Evolutionary conservation across 148 eudicot genomes (phyloP).

Genomic region (Suaeda aralocaspica): DNA sequence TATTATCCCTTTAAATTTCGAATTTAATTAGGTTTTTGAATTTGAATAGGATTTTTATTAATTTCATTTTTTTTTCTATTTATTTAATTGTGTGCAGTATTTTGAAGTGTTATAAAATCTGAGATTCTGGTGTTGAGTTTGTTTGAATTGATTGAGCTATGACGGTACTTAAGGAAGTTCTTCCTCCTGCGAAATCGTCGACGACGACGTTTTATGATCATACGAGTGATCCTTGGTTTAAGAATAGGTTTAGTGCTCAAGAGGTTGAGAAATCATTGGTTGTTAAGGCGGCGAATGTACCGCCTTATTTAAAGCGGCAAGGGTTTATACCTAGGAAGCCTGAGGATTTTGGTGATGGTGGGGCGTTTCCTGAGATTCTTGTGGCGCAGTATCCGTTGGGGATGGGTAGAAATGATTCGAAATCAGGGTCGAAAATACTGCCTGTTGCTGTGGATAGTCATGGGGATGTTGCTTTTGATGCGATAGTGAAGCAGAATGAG

Average conservation of each 20-base stretch:
- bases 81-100: not conserved
- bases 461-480: conserved; percentile 75
- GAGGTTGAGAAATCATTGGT: conserved; percentile 46
- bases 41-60: no score
- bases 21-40: no score
- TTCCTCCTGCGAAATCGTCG: conserved; percentile 60
- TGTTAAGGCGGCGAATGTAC: conserved; percentile 42
- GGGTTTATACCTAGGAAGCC: conserved; percentile 64
- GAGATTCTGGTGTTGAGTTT: not conserved
- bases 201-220: conserved; percentile 50
- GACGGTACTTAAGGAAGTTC: conserved; percentile 59
- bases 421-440: conserved; percentile 50
- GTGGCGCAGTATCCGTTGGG: conserved; percentile 74
- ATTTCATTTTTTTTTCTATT: no score
- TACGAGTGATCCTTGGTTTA: conserved; percentile 81
- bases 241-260: conserved; percentile 47
- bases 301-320: conserved; percentile 52
- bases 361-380: conserved; percentile 81
- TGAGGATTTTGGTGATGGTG: conserved; percentile 85
- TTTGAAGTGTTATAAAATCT: not conserved
- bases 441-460: conserved; percentile 68
- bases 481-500: conserved; percentile 74
- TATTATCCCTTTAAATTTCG: no score
- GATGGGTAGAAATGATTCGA: conserved; percentile 64
- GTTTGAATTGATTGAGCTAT: conserved; percentile 19